Conservation (phyloP, 2,329 filamentous ascomycete genomes). For the Beauveria sp. region DNA sequence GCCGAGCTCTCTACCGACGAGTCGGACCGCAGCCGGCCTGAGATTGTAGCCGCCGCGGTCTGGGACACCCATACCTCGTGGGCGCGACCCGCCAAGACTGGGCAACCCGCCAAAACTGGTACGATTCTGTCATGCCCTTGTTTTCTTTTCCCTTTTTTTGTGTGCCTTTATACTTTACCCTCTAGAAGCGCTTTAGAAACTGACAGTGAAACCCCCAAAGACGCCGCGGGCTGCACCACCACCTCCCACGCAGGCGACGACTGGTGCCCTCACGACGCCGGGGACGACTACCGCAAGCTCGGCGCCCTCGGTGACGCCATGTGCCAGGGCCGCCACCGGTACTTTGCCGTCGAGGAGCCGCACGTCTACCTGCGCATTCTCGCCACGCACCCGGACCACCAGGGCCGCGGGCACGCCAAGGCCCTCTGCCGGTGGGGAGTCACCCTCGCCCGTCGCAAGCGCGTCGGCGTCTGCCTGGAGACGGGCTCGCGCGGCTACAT, state of each 20-base stretch:
- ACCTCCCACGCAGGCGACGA: neutral
- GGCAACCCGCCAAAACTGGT: neutral
- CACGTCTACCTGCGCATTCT: constrained; percentile 13
- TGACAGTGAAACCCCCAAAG: neutral
- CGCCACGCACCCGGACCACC: constrained; percentile 13
- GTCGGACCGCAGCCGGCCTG: neutral
- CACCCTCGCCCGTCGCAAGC: neutral
- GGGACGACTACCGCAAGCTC: neutral
- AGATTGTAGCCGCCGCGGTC: constrained; percentile 12
- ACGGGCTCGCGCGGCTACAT: constrained; percentile 14
- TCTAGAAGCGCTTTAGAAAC: too few relatives aligned
- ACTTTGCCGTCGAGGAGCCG: constrained; percentile 6
- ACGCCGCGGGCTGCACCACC: neutral
- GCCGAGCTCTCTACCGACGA: constrained; percentile 11
- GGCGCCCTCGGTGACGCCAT: neutral
- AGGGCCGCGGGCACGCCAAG: constrained; percentile 14
- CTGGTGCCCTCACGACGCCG: neutral
- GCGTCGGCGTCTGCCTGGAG: constrained; percentile 10
- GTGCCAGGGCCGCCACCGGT: neutral
- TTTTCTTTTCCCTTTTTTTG: neutral
- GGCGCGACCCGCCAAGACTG: neutral
- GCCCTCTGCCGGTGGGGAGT: constrained; percentile 11
- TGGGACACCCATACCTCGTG: constrained; percentile 12
- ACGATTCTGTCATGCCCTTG: neutral
- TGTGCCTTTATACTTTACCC: neutral